Percentiles rank a stretch among this genome's conserved stretches.
Conservation (phyloP, 139 green algal species). For the Mychonastes homosphaera region DNA sequence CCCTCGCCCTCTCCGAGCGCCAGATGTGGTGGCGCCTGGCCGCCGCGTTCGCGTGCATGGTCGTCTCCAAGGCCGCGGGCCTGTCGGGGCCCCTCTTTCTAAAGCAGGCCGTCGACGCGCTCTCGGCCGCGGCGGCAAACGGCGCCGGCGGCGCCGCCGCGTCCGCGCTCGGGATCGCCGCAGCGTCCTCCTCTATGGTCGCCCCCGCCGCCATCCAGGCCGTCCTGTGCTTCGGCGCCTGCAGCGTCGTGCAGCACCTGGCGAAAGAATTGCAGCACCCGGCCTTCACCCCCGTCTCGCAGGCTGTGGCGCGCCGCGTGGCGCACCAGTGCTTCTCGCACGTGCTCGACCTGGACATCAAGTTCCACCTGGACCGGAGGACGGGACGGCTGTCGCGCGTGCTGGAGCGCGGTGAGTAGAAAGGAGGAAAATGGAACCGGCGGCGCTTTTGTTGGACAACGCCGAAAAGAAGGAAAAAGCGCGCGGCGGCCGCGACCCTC, state of each 20-base stretch:
- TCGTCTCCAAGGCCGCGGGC: constrained; percentile 58
- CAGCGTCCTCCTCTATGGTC: neutral
- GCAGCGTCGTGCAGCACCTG: constrained; percentile 52
- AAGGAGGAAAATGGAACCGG: neutral
- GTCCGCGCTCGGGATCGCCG: constrained; percentile 1
- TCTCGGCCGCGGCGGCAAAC: too few relatives aligned
- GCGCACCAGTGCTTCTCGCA: constrained; percentile 71
- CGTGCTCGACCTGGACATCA: constrained; percentile 68
- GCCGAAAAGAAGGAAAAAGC: neutral
- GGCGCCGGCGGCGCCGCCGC: constrained; percentile 4
- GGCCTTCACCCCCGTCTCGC: constrained; percentile 66
- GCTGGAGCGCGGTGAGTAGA: constrained; percentile 66
- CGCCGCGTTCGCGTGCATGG: constrained; percentile 49
- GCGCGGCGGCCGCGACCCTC: neutral
- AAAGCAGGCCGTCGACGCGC: constrained; percentile 62
- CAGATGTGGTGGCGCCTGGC: constrained; percentile 61
- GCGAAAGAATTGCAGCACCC: constrained; percentile 73
- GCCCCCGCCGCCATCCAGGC: constrained; percentile 5
- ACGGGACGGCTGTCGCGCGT: constrained; percentile 79
- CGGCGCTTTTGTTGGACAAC: neutral
- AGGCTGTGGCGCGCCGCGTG: constrained; percentile 49
- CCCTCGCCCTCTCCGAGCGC: constrained; percentile 52
- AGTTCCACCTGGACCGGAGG: constrained; percentile 76
- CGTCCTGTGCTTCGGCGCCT: constrained; percentile 29
- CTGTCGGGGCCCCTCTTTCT: constrained; percentile 61